These are phyloP conservation scores for Penicillium sp. DNA, from an alignment of 2,329 filamentous ascomycete species.

Conservation along the genomic window DNA sequence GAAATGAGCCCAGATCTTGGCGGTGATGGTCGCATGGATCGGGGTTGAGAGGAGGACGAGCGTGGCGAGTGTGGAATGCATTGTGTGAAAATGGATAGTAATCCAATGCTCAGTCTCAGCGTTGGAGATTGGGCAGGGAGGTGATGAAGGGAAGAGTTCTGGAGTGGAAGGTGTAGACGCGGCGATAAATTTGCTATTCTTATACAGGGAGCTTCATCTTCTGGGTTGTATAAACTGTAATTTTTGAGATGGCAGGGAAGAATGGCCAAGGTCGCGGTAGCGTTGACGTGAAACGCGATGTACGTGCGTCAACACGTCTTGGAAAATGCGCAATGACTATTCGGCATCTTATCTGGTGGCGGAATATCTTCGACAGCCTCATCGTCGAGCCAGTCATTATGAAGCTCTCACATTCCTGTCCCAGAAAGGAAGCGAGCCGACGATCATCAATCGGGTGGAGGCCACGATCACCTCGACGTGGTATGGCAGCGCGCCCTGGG, in stretches of 20 bases:
- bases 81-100: slow-evolving; percentile 1
- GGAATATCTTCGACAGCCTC: slow-evolving; percentile 4
- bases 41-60: slow-evolving; percentile 18
- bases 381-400: slow-evolving; percentile 3
- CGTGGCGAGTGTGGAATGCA: slow-evolving; percentile 16
- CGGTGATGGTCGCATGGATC: slow-evolving; percentile 20
- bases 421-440: neutral
- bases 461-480: slow-evolving; percentile 2
- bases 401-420: slow-evolving; percentile 15
- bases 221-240: neutral
- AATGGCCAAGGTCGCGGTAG: slow-evolving; percentile 14
- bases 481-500: slow-evolving; percentile 10
- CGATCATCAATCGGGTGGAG: slow-evolving; percentile 12
- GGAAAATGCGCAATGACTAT: slow-evolving; percentile 2
- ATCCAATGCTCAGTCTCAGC: neutral
- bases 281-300: slow-evolving; percentile 11
- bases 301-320: neutral
- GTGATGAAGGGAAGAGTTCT: neutral
- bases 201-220: slow-evolving; percentile 10
- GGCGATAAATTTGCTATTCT: neutral
- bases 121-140: neutral
- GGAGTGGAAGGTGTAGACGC: neutral
- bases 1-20: slow-evolving; percentile 28
- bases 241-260: slow-evolving; percentile 17
- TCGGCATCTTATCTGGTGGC: slow-evolving; percentile 18